Percentiles rank a stretch among this genome's conserved stretches.
These are phyloP conservation scores for Sporothrix brunneoviolacea DNA, from an alignment of 2,329 filamentous ascomycete species.

Conservation along the genomic window DNA sequence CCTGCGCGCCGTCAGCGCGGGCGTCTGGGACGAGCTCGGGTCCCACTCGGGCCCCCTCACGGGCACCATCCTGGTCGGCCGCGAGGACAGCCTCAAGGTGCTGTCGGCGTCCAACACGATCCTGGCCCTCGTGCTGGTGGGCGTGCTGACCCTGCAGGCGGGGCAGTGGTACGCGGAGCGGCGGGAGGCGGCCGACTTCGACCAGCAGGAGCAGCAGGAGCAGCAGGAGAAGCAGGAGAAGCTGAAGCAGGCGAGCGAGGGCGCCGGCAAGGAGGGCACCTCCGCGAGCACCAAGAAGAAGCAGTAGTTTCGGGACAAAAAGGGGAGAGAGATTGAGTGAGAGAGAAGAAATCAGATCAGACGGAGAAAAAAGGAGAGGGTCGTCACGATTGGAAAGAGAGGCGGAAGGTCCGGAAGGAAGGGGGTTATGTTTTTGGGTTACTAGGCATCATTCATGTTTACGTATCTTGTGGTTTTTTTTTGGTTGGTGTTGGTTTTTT, in stretches of 20 bases:
- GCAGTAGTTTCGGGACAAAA: slow-evolving; percentile 13
- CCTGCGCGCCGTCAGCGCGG: slow-evolving; percentile 71
- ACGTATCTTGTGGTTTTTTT: too few species aligned
- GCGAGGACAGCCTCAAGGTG: slow-evolving; percentile 87
- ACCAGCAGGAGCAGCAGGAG: slow-evolving; percentile 49
- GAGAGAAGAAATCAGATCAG: neutral
- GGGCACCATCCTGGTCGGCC: slow-evolving; percentile 63
- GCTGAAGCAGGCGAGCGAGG: neutral
- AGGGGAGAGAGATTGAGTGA: neutral
- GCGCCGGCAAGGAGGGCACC: slow-evolving; percentile 16
- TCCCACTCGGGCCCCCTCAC: slow-evolving; percentile 37
- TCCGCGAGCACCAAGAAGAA: slow-evolving; percentile 20
- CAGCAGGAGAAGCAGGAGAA: slow-evolving; percentile 10
- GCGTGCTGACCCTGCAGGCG: slow-evolving; percentile 86
- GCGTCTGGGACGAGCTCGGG: slow-evolving; percentile 46
- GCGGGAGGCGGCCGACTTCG: slow-evolving; percentile 77
- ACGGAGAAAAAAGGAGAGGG: neutral
- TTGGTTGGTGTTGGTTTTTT: too few species aligned
- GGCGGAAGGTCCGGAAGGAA: too few species aligned
- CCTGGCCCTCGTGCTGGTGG: slow-evolving; percentile 82
- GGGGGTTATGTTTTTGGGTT: too few species aligned
- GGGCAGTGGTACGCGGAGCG: slow-evolving; percentile 98
- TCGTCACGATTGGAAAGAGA: too few species aligned
- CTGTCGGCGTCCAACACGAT: slow-evolving; percentile 95
- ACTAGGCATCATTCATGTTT: too few species aligned